Evolutionary conservation across 2,329 filamentous ascomycete species (phyloP).

Genomic region (Colletotrichum tofieldiae): DNA sequence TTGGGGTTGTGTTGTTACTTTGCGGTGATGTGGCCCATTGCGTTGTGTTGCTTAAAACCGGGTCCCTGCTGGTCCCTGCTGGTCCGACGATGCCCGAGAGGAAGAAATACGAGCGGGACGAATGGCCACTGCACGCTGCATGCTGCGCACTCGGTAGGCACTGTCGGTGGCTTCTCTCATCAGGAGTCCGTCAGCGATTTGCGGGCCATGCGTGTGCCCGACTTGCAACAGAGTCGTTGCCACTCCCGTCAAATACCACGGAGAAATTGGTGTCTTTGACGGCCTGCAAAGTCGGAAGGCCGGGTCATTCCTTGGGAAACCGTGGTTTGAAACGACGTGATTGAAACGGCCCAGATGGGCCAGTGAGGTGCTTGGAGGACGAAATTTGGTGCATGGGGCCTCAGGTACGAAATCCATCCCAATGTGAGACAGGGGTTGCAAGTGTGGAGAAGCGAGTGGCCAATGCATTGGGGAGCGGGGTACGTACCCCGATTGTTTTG

Average conservation of each 20-base stretch:
- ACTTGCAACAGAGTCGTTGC: neutral
- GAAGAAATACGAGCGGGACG: slow-evolving; percentile 17
- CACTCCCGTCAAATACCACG: neutral
- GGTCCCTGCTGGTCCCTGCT: slow-evolving; percentile 10
- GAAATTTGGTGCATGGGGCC: slow-evolving; percentile 29
- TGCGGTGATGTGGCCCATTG: slow-evolving; percentile 10
- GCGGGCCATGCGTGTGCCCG: neutral
- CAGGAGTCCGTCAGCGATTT: neutral
- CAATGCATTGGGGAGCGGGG: neutral
- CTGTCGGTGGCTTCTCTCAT: neutral
- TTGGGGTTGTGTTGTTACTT: neutral
- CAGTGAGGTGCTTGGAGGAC: slow-evolving; percentile 38
- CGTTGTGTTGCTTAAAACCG: slow-evolving; percentile 23
- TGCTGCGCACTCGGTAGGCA: neutral
- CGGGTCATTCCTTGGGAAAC: slow-evolving; percentile 27
- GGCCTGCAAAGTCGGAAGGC: slow-evolving; percentile 7
- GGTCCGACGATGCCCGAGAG: slow-evolving; percentile 22
- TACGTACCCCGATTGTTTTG: slow-evolving; percentile 18
- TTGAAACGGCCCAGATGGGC: slow-evolving; percentile 36
- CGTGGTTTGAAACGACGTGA: slow-evolving; percentile 40
- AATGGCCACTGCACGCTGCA: neutral
- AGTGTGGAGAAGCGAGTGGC: slow-evolving; percentile 29
- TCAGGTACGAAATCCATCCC: slow-evolving; percentile 27
- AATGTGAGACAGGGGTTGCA: slow-evolving; percentile 39
- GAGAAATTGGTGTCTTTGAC: slow-evolving; percentile 3